Base-by-base conservation (phyloP, 2,329 filamentous ascomycete species). In the Aureobasidium leucospermi region DNA sequence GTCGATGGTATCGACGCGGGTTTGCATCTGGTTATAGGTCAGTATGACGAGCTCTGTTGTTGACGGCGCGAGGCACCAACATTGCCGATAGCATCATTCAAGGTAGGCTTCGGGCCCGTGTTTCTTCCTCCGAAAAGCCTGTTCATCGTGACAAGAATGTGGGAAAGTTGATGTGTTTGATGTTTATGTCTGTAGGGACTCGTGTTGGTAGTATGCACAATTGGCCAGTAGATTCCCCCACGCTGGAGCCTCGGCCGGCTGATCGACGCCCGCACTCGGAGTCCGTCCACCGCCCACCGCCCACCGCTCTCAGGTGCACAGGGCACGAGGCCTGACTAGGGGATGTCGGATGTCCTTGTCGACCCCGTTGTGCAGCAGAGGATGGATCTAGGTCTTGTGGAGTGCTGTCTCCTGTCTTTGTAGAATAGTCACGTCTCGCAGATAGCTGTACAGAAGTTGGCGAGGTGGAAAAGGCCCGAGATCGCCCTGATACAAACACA, bases 71-170 rank as follows among this genome's bases (percentile, higher is more conserved):
- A 48, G 66, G 29, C 34, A 63, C 75, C 63, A 74, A 94, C 88
- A 80, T 89, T 94, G 73, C 80, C 75, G 69, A 96, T 96, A 67
- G 92, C 92, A 67, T 84, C 81, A 76, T 84, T 84, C 66, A 96
- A 88, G 53, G 89, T 93, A 13, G 94, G 90, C 76, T 97, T 97
- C 58, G 94, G 92, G 63, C 86, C 86, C 65, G 88, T 86, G 76
- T 84, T 87, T 77, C 92, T 94, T 67, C 87, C 83, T 72, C 94
- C 94, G 74, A 99, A 99, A 67, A 99, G 82, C 68, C 94, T 89
- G 75, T 99, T 97, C 94, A 99, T 97, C 64, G 59, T 80, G 75
- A 10, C 31, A 19, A 31, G 47, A 38, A 8, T 34, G 29, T 34
- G 45, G 3, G 3, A 23, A 23, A 23, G 43, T 3, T 34, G 46